Evolutionary conservation across 2,329 filamentous ascomycete species (phyloP), one percentile per base, ranked within the genome.

Genomic region (Trichoderma sp.): DNA sequence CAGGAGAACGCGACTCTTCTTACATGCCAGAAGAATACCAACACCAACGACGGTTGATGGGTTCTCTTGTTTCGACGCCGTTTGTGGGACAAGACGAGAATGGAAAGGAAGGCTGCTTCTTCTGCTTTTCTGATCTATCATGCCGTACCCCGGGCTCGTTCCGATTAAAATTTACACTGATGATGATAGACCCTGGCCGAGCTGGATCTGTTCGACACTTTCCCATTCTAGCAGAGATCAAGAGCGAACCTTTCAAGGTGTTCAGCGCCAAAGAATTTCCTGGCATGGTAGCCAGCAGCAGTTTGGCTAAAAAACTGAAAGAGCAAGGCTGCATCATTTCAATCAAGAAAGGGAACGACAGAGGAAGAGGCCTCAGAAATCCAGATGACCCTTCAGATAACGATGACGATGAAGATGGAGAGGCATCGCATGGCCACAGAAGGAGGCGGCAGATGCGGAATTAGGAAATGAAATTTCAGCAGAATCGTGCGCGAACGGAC

Each of bases 201-300:
- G 84, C 84, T 2, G 88, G 87, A 32, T 64, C 74, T 28, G 61
- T 77, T 10, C 79, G 78, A 56, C 82, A 79, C 64, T 85, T 83
- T 16, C 85, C 84, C 26, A 83, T 87, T 18, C 78, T 82, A n/a
- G 83, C 82, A 10, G 81, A 82, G 24, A 81, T 80, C 18, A 85
- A 89, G 79, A 93, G 89, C 75, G 87, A 92, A 18, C 81, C 89
- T n/a, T 94, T 96, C 75, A 89, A 87, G 14, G 92, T 94, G 8
- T 94, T 91, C 78, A 94, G 90, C 54, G 92, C 92, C 54, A 96
- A 95, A 77, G 92, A 95, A 76, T 96, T 96, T 70, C 91, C 91
- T 0, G 92, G 92, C 6, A 96, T 96, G 92, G 85, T 89, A 68
- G 89, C 91, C 1, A 94, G 91, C 77, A 94, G 91, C 30, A 83